A percentile compares a stretch with the other conserved stretches of the same genome.
Evolutionary conservation across 306 rosid species (phyloP).

Genomic region (Luffa acutangula): DNA sequence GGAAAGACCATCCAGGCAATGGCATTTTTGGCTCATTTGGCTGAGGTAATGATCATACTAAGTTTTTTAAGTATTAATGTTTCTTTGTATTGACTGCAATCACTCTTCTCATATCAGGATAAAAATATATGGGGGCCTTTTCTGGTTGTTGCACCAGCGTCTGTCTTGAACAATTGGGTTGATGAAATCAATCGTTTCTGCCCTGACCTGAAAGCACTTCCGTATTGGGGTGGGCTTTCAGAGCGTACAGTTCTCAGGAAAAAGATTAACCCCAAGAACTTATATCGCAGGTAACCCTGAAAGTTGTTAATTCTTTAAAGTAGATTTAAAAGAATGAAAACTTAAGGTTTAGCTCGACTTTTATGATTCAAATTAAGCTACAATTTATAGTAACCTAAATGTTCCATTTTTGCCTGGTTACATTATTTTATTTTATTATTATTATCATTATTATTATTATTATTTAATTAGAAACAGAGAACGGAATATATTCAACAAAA

Average conservation of each 20-base stretch:
- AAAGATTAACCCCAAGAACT: conserved; percentile 82
- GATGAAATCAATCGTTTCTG: conserved; percentile 97
- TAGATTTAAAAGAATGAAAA: neutral
- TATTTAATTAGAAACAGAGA: too few species aligned
- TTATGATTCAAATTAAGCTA: neutral
- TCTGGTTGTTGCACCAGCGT: conserved; percentile 94
- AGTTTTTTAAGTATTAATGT: conserved; percentile 10
- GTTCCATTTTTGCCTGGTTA: neutral
- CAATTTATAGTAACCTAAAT: neutral
- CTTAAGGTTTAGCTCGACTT: neutral
- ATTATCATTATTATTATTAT: too few species aligned
- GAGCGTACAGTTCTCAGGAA: conserved; percentile 87
- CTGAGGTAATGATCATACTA: conserved; percentile 57
- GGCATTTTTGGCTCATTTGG: conserved; percentile 96
- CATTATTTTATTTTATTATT: neutral
- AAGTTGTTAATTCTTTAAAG: neutral
- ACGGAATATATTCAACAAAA: too few species aligned
- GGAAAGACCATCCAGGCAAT: conserved; percentile 99
- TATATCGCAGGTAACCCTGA: conserved; percentile 66
- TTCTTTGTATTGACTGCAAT: conserved; percentile 18
- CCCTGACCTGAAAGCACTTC: conserved; percentile 84
- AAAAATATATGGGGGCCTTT: conserved; percentile 99
- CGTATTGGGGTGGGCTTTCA: conserved; percentile 88
- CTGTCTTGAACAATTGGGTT: conserved; percentile 96
- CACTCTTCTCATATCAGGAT: conserved; percentile 45